These are phyloP conservation scores for Oryza punctata DNA, from an alignment of 176 grass and related monocot genomes.

Conservation along the genomic window DNA sequence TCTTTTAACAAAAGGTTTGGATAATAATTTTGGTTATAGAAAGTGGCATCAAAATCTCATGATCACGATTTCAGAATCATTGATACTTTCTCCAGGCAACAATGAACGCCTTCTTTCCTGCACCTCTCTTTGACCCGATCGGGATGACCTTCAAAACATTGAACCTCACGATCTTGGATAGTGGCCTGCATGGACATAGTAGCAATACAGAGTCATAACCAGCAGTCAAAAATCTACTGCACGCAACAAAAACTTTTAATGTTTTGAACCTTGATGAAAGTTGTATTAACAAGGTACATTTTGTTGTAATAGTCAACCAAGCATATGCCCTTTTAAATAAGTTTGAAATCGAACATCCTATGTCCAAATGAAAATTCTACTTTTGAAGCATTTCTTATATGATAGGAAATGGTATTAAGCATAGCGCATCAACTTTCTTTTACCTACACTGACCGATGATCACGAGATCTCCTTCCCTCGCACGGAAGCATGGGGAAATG, in stretches of 20 bases:
- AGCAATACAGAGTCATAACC: not conserved
- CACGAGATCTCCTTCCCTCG: conserved; percentile 25
- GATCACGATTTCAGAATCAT: not conserved
- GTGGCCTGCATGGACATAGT: not conserved
- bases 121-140: conserved; percentile 19
- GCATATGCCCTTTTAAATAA: not conserved
- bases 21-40: not conserved
- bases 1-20: not conserved
- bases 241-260: not conserved
- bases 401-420: not conserved
- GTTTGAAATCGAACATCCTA: not conserved
- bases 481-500: conserved; percentile 33
- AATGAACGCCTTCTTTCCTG: conserved; percentile 14
- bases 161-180: conserved; percentile 27
- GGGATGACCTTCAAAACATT: conserved; percentile 31
- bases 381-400: not conserved
- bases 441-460: conserved; percentile 38
- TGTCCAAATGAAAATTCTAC: not conserved
- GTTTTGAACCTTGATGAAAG: not conserved
- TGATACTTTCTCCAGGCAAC: not conserved
- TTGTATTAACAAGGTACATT: not conserved
- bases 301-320: not conserved
- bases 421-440: not conserved
- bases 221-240: not conserved
- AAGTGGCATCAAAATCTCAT: conserved; percentile 26